A percentile compares a stretch with the other conserved stretches of the same genome.
Conservation (phyloP, 2,329 filamentous ascomycete species). For the Stagonosporopsis chrysanthemi region DNA sequence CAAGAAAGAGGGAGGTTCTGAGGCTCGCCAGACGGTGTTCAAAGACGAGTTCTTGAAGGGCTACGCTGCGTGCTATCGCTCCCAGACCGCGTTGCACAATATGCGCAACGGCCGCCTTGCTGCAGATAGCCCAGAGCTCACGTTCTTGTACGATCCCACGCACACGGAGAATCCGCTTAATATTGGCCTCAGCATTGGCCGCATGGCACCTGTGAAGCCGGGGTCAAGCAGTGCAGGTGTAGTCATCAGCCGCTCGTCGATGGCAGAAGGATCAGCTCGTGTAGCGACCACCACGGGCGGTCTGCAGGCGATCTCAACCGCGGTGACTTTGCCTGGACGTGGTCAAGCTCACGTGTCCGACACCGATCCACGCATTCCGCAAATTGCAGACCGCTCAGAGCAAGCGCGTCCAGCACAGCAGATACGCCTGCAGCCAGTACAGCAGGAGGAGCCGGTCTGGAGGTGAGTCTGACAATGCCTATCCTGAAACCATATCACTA, state of each 20-base stretch:
- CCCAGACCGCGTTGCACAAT: constrained; percentile 18
- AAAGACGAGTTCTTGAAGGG: constrained; percentile 28
- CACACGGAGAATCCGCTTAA: constrained; percentile 28
- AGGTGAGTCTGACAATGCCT: constrained; percentile 8
- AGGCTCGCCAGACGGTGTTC: background rate
- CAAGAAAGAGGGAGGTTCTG: constrained; percentile 4
- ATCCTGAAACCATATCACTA: background rate
- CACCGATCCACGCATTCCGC: background rate
- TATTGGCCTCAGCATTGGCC: constrained; percentile 19
- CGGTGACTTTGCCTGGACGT: background rate
- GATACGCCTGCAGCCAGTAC: background rate
- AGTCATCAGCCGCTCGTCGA: background rate
- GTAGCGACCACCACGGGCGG: background rate
- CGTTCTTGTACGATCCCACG: constrained; percentile 28
- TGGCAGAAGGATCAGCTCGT: background rate
- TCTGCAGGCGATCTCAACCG: background rate
- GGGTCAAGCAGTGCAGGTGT: background rate
- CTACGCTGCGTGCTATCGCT: constrained; percentile 25
- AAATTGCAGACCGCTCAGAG: background rate
- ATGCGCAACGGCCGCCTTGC: constrained; percentile 26
- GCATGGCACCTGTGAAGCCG: background rate
- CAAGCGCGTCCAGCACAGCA: background rate
- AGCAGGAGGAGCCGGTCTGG: constrained; percentile 6
- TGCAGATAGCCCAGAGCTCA: constrained; percentile 26
- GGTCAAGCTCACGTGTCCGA: background rate